These are phyloP conservation scores for Hippophae tibetana DNA, from an alignment of 306 rosid species.

Conservation along the genomic window DNA sequence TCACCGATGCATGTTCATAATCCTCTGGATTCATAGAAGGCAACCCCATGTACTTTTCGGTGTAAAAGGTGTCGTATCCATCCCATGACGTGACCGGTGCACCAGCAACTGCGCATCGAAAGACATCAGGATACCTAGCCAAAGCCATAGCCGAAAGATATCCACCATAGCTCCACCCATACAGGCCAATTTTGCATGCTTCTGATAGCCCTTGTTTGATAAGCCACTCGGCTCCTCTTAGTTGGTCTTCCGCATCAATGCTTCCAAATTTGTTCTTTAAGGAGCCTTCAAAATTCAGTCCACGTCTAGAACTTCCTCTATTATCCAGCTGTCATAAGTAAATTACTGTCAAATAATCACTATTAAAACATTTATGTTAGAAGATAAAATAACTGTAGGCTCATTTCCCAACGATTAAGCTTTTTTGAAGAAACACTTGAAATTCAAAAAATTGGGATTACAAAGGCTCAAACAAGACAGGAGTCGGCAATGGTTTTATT, in stretches of 20 bases:
- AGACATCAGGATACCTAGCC: conserved; percentile 62
- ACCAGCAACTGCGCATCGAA: conserved; percentile 70
- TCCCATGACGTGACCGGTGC: conserved; percentile 96
- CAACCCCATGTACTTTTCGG: conserved; percentile 93
- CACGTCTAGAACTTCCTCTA: conserved; percentile 85
- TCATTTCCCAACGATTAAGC: no score
- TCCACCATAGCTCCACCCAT: conserved; percentile 98
- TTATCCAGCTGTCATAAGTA: conserved; percentile 66
- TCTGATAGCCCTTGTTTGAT: conserved; percentile 62
- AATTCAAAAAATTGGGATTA: no score
- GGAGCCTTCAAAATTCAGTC: conserved; percentile 73
- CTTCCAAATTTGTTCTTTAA: conserved; percentile 53
- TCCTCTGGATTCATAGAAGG: conserved; percentile 42
- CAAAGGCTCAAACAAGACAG: no score
- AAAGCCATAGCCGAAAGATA: conserved; percentile 79
- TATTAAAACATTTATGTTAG: no score
- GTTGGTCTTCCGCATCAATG: conserved; percentile 81
- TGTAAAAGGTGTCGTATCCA: conserved; percentile 90
- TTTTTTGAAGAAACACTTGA: no score
- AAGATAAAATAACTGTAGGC: no score
- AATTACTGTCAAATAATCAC: background rate
- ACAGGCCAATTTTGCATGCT: conserved; percentile 70
- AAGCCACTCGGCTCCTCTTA: conserved; percentile 87
- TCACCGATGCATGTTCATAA: conserved; percentile 54
- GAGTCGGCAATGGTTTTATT: no score